A percentile compares a stretch with the other conserved stretches of the same genome.
Conservation (phyloP, 495 filamentous ascomycete genomes). For the Aspergillus egyptiacus region DNA sequence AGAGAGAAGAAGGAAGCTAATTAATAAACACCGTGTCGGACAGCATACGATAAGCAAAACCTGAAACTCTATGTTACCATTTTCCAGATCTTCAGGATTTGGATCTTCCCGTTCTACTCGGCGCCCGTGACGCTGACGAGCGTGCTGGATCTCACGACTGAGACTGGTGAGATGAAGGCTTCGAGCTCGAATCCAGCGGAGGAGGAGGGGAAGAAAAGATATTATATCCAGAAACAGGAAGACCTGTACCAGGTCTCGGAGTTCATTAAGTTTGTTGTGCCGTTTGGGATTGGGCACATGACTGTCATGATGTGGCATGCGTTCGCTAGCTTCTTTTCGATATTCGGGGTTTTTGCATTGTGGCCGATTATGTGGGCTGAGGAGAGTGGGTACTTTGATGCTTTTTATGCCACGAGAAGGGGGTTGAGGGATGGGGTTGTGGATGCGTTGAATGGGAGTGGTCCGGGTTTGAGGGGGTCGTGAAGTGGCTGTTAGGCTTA, state of each 20-base stretch:
- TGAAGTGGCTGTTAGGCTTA: not conserved
- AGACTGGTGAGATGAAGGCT: slow-evolving; percentile 16
- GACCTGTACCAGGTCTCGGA: slow-evolving; percentile 80
- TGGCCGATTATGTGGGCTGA: slow-evolving; percentile 47
- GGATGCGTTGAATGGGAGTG: slow-evolving; percentile 1
- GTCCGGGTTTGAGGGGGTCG: not conserved
- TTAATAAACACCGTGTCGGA: slow-evolving; percentile 17
- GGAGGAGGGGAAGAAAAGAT: slow-evolving; percentile 34
- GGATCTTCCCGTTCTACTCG: slow-evolving; percentile 67
- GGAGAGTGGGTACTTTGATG: slow-evolving; percentile 12
- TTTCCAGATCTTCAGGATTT: slow-evolving; percentile 67
- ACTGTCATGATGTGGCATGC: slow-evolving; percentile 54
- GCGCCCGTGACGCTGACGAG: slow-evolving; percentile 65
- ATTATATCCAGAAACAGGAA: slow-evolving; percentile 69
- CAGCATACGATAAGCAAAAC: slow-evolving; percentile 58
- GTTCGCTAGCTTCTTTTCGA: slow-evolving; percentile 55
- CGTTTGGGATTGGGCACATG: slow-evolving; percentile 29
- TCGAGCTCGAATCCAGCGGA: slow-evolving; percentile 17
- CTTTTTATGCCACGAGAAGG: not conserved
- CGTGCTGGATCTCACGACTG: slow-evolving; percentile 53
- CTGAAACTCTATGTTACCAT: slow-evolving; percentile 64
- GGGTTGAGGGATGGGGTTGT: slow-evolving; percentile 2
- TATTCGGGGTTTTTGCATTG: slow-evolving; percentile 46
- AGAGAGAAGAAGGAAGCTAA: not conserved
- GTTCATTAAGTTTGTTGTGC: slow-evolving; percentile 61